Evolutionary conservation across 2,329 filamentous ascomycete genomes (phyloP), one percentile per base, ranked within the genome.

Genomic region (Beauveria bassiana): DNA sequence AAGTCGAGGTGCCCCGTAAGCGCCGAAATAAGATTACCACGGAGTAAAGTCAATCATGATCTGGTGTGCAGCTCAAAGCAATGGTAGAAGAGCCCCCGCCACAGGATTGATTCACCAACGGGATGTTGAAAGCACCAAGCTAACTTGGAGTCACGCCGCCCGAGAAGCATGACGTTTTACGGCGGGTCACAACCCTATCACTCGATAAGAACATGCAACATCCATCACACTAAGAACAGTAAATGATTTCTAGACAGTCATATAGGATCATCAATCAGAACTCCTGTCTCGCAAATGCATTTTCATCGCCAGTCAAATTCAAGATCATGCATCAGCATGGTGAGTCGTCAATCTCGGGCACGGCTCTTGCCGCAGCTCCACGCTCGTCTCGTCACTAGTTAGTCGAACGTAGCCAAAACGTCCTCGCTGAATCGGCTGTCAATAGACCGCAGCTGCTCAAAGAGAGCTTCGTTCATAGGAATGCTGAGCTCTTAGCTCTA

Each of bases 101-200:
- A 14, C 42, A 14, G 16, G 18, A n/a, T 22, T 24, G 3, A 10
- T 38, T 40, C 2, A 9, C 12, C 3, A n/a, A 14, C 22, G 5
- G 14, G 26, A 18, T 14, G 28, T 47, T 58, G 50, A 40, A 54
- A 34, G n/a, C 16, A 34, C 14, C 14, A 40, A 58, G 24, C 12
- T 20, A 40, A 10, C 22, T 49, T 61, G 31, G 51, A 61, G 59
- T 61, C 59, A 61, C 58, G 42, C 59, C 59, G 59, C 43, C 43
- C 49, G 31, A 28, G 14, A n/a, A 26, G 20, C 50, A 54, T 61
- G 50, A 61, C 58, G 58, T 45, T 60, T 40, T 50, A 47, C 12
- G 46, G 59, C 51, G 59, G 59, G 59, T 61, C 59, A n/a, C 26
- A 61, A 38, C 38, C 24, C 26, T 22, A 18, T 18, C 24, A n/a